Evolutionary conservation across 169 alveolate genomes (phyloP), one percentile per base, ranked within the genome.

Genomic region (Cryptosporidium bovis): DNA sequence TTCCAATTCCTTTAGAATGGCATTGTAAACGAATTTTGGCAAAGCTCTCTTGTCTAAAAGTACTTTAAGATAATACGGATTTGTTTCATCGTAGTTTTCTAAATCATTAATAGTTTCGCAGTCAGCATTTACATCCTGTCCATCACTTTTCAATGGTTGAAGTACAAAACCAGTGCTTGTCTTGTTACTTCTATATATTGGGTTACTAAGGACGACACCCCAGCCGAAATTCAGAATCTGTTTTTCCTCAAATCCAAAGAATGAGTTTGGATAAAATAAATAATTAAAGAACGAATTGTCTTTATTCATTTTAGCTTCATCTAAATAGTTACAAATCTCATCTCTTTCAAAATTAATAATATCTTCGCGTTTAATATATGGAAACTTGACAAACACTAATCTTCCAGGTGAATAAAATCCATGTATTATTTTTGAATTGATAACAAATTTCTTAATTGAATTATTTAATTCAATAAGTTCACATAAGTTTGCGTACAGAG

Each of bases 371-470:
- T 90, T 96, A 95, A 95, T 92, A 90, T 62, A 92, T 90, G 82
- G 62, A 60, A 83, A 91, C 85, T 51, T 67, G 18, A 95, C 83
- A 83, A 91, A 91, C n/a, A 96, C 83, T 18, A 96, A 53, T 84
- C 98, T 92, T 7, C 98, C 98, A 36, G 94, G 92, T 20, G 87
- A 82, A 60, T 95, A 87, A 84, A 91, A 96, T 7, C 96, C 95
- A 71, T 93, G 90, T 4, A 95, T 90, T 62, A 92, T 90, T 66
- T 91, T 92, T 34, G 95, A 94, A 82, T 92, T 71, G 46, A 90
- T 91, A 7, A 92, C 69, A 64, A 85, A 90, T 36, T 83, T 82
- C 16, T 89, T 90, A 24, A 95, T 77, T 24, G 58, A 29, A 16
- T 60, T 82, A 65, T 92, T 58, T 64, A 90, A 31, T 40, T 91